A percentile compares a stretch with the other conserved stretches of the same genome.
These are phyloP conservation scores for Aspergillus sclerotiicarbonarius DNA, from an alignment of 495 filamentous ascomycete species.

Conservation along the genomic window DNA sequence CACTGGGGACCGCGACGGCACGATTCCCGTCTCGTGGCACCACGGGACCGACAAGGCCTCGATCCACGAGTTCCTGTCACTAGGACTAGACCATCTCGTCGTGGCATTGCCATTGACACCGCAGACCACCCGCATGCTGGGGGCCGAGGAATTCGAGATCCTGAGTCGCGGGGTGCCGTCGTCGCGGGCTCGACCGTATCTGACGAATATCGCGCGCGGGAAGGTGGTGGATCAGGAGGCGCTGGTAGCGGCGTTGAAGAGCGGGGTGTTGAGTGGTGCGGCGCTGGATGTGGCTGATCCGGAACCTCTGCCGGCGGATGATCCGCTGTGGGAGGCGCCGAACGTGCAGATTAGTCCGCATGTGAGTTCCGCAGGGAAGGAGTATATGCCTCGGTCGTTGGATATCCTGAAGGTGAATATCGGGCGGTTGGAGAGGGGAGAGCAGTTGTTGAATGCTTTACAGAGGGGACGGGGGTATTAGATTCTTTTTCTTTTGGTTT, in stretches of 20 bases:
- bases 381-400: conserved; percentile 59
- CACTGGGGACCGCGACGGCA: conserved; percentile 74
- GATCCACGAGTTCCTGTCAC: conserved; percentile 62
- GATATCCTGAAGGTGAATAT: conserved; percentile 64
- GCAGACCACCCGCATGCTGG: conserved; percentile 61
- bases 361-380: conserved; percentile 60
- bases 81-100: conserved; percentile 74
- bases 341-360: conserved; percentile 81
- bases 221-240: conserved; percentile 67
- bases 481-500: background rate
- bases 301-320: conserved; percentile 70
- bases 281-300: conserved; percentile 85
- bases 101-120: conserved; percentile 71
- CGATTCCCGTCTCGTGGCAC: conserved; percentile 70
- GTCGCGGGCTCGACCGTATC: conserved; percentile 41
- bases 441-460: conserved; percentile 66
- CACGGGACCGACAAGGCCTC: conserved; percentile 59
- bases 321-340: conserved; percentile 68
- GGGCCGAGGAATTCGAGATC: conserved; percentile 63
- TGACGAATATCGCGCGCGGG: conserved; percentile 76
- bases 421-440: conserved; percentile 53
- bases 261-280: conserved; percentile 59
- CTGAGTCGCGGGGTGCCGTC: conserved; percentile 45
- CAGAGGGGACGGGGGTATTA: conserved; percentile 50
- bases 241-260: conserved; percentile 54